Evolutionary conservation across 257 asterid species (phyloP).

Genomic region (Scutellaria barbata): DNA sequence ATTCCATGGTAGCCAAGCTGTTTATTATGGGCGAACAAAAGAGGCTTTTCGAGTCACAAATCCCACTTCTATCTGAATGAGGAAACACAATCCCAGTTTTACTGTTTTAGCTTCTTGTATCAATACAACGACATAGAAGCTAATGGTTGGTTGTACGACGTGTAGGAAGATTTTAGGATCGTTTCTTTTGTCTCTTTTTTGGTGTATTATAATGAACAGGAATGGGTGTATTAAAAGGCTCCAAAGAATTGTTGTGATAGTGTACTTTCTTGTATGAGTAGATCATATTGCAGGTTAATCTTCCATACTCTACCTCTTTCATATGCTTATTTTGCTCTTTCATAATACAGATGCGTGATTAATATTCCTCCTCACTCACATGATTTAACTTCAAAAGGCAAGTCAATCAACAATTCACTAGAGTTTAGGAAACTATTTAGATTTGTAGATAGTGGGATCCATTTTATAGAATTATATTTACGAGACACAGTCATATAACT

Average conservation of each 20-base stretch:
- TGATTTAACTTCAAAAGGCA: too few relatives aligned
- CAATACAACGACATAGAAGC: conserved; percentile 11
- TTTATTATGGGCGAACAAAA: conserved; percentile 68
- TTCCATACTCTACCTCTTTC: not conserved
- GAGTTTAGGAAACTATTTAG: too few relatives aligned
- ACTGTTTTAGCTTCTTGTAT: not conserved
- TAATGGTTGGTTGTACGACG: conserved; percentile 9
- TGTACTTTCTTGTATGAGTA: not conserved
- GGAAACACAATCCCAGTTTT: not conserved
- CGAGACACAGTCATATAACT: too few relatives aligned
- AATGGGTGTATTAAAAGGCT: not conserved
- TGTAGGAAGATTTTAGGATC: not conserved
- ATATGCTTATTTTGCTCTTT: not conserved
- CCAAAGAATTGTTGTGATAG: conserved; percentile 9
- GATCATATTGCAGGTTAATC: not conserved
- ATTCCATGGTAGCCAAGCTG: conserved; percentile 44
- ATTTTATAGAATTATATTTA: too few relatives aligned
- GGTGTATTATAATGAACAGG: conserved; percentile 4
- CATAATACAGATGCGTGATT: too few relatives aligned
- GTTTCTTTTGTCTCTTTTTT: not conserved
- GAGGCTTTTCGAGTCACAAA: conserved; percentile 64
- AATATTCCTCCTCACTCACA: too few relatives aligned
- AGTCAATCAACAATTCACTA: too few relatives aligned
- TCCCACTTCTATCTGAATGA: conserved; percentile 41
- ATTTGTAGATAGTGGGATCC: too few relatives aligned